phyloP scores from a whole-genome alignment of 306 rosid genomes.

The Quercus robur region DNA sequence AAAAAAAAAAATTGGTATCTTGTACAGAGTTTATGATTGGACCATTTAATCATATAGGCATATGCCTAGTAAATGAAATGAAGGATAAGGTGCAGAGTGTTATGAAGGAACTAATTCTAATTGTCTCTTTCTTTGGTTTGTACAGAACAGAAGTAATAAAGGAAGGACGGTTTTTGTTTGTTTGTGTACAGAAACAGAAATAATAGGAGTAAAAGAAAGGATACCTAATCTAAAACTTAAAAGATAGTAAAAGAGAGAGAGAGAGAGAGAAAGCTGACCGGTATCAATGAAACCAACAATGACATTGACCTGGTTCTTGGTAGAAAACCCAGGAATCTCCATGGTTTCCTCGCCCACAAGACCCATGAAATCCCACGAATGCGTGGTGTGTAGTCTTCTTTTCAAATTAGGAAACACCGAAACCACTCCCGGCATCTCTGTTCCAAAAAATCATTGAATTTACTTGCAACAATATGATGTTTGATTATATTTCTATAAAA shows the following conservation, averaged over 20 bases:
- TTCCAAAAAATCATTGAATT: not conserved
- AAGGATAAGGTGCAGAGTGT: not conserved
- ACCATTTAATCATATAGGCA: not conserved
- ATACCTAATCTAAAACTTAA: no score
- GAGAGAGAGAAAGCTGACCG: conserved; percentile 33
- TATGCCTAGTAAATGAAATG: conserved; percentile 14
- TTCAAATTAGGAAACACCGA: conserved; percentile 72
- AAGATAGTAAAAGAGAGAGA: not conserved
- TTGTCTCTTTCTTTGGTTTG: not conserved
- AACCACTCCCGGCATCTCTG: conserved; percentile 71
- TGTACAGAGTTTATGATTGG: not conserved
- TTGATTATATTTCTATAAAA: not conserved
- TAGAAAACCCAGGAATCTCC: conserved; percentile 48
- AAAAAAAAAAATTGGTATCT: not conserved
- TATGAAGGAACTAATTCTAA: conserved; percentile 15
- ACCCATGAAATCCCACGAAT: conserved; percentile 86
- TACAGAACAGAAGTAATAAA: not conserved
- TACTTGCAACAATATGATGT: not conserved
- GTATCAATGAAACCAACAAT: conserved; percentile 76
- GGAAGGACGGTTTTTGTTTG: conserved; percentile 20
- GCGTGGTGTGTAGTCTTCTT: conserved; percentile 72
- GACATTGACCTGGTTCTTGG: conserved; percentile 62
- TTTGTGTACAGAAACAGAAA: not conserved
- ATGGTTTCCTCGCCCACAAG: conserved; percentile 48
- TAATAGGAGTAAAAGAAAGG: conserved; percentile 1